phyloP scores from a whole-genome alignment of 345 rosid genomes.

The Salix brachista region DNA sequence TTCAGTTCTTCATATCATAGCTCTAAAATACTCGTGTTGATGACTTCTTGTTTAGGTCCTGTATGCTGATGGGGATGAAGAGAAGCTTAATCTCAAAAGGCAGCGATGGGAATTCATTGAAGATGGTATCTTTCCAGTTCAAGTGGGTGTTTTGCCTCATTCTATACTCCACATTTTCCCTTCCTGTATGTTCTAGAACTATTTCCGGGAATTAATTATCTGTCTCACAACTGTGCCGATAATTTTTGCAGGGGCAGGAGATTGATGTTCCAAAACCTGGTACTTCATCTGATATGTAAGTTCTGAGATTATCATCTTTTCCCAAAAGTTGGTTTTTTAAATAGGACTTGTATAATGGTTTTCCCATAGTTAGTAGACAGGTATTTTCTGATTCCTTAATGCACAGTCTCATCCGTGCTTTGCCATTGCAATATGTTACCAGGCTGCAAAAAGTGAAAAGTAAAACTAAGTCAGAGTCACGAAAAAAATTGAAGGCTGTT shows the following conservation, averaged over 20 bases:
- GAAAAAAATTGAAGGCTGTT: slow-evolving; percentile 13
- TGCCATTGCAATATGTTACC: slow-evolving; percentile 16
- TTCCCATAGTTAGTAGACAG: neutral
- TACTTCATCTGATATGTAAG: slow-evolving; percentile 47
- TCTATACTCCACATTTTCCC: slow-evolving; percentile 12
- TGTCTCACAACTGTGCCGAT: neutral
- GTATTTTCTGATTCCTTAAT: neutral
- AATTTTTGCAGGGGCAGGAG: slow-evolving; percentile 35
- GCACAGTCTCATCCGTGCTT: slow-evolving; percentile 5
- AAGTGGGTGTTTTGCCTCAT: slow-evolving; percentile 22
- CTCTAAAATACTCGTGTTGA: slow-evolving; percentile 1
- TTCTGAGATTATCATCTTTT: neutral
- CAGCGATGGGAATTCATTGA: slow-evolving; percentile 53
- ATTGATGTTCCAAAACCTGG: slow-evolving; percentile 32
- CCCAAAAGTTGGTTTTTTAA: neutral
- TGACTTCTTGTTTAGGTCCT: slow-evolving; percentile 38
- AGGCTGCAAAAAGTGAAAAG: slow-evolving; percentile 33
- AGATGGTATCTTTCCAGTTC: slow-evolving; percentile 18
- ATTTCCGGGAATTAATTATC: slow-evolving; percentile 1
- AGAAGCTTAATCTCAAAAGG: slow-evolving; percentile 47
- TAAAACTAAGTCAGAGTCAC: slow-evolving; percentile 15
- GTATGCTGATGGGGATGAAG: slow-evolving; percentile 71
- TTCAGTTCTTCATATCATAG: slow-evolving; percentile 8
- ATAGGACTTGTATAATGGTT: neutral
- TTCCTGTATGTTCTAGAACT: slow-evolving; percentile 3